Percentiles rank a stretch among this genome's conserved stretches.
Conservation (phyloP, 2,329 filamentous ascomycete species). For the Apiospora arundinis region DNA sequence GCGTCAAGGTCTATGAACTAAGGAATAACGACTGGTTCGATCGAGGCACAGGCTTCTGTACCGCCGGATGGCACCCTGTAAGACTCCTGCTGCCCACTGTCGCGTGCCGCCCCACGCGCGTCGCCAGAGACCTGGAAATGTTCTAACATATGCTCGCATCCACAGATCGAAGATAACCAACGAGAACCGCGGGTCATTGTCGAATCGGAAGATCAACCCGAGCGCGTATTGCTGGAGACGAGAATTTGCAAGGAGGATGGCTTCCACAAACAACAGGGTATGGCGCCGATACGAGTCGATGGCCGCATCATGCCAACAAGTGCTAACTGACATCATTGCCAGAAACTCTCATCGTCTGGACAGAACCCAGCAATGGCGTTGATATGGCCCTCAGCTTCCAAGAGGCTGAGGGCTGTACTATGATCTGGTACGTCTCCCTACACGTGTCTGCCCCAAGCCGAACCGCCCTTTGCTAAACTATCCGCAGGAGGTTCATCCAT, state of each 20-base stretch:
- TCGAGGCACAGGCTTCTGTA: slow-evolving; percentile 94
- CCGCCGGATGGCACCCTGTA: slow-evolving; percentile 76
- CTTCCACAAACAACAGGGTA: slow-evolving; percentile 98
- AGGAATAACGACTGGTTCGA: slow-evolving; percentile 99
- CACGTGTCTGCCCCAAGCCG: slow-evolving; percentile 27
- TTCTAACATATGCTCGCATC: slow-evolving; percentile 6
- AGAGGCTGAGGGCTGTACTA: slow-evolving; percentile 90
- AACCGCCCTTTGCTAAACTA: neutral
- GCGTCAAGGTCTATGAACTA: slow-evolving; percentile 99
- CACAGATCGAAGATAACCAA: slow-evolving; percentile 62
- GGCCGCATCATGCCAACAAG: neutral
- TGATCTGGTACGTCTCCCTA: slow-evolving; percentile 75
- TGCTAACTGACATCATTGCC: slow-evolving; percentile 33
- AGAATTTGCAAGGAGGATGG: slow-evolving; percentile 92
- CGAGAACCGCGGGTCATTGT: slow-evolving; percentile 90
- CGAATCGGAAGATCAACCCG: slow-evolving; percentile 90
- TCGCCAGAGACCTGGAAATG: slow-evolving; percentile 11
- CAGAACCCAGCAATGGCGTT: slow-evolving; percentile 79
- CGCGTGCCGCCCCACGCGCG: slow-evolving; percentile 21
- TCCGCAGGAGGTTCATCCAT: slow-evolving; percentile 84
- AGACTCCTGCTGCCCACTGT: slow-evolving; percentile 42
- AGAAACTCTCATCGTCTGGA: slow-evolving; percentile 99
- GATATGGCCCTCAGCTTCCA: slow-evolving; percentile 99
- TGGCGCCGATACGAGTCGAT: slow-evolving; percentile 32
- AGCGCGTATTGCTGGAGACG: slow-evolving; percentile 84